Evolutionary conservation across 225 moss, liverwort and hornwort genomes (phyloP).

Genomic region (Takakia lepidozioides): DNA sequence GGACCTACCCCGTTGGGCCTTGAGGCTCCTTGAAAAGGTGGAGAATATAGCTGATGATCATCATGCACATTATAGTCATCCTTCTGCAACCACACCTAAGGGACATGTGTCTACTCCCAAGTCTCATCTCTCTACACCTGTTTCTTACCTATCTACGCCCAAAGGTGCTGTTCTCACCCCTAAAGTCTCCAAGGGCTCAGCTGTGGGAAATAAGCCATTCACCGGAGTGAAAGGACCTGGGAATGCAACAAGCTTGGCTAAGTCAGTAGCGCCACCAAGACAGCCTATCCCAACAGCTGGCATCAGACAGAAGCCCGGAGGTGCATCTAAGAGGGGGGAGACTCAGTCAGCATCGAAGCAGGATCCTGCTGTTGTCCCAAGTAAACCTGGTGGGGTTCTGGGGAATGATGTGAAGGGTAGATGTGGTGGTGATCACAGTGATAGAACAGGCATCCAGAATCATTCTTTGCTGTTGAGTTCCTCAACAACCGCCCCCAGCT

Average conservation of each 20-base stretch:
- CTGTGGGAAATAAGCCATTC: conserved; percentile 17
- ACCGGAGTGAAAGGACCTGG: conserved; percentile 25
- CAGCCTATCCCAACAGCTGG: conserved; percentile 24
- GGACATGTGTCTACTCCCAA: conserved; percentile 32
- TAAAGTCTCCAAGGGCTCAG: conserved; percentile 40
- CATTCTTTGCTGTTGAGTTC: conserved; percentile 11
- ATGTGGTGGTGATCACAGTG: conserved; percentile 17
- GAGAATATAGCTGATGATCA: conserved; percentile 47
- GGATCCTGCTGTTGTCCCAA: conserved; percentile 15
- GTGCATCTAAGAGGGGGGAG: conserved; percentile 16
- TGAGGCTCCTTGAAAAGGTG: conserved; percentile 16
- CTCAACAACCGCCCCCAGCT: too few species aligned
- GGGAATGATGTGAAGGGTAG: conserved; percentile 13
- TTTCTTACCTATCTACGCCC: conserved; percentile 9
- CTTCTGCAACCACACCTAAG: conserved; percentile 21
- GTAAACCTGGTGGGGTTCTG: too few species aligned
- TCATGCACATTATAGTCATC: conserved; percentile 15
- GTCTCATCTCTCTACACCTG: conserved; percentile 31
- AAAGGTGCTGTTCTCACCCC: conserved; percentile 25
- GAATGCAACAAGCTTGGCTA: conserved; percentile 20
- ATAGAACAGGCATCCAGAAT: conserved; percentile 18
- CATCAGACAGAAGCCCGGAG: conserved; percentile 29
- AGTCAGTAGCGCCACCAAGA: conserved; percentile 5
- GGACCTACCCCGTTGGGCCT: conserved; percentile 73
- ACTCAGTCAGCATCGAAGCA: conserved; percentile 19